Base-by-base conservation (phyloP, 768 basidiomycete genomes). In the Rossbeevera mucosa region DNA sequence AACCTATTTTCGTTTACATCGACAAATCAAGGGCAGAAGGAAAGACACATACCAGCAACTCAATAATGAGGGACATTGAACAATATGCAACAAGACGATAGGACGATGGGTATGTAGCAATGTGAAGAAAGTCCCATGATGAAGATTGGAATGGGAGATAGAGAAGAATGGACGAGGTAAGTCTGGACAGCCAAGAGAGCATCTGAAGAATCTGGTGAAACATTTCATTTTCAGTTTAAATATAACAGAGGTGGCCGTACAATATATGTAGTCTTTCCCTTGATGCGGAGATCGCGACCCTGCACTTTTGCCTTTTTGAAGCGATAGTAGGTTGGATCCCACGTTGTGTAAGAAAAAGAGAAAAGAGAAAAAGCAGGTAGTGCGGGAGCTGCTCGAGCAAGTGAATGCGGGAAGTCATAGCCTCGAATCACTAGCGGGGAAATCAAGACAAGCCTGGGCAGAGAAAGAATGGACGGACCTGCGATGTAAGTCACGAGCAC, bases 261-360 rank as follows among this genome's bases (percentile, higher is more conserved):
- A 55, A 80, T 81, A 62, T 91, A 88, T 52, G 67, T 62, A 8
- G 67, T 69, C 65, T 82, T 87, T 20, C 89, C 87, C 24, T 73
- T 76, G 30, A 88, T 72, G 45, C 86, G 80, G 21, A 91, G 76
- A 55, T 83, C 79, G 18, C 88, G 80, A 2, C 89, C 87, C 72
- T 91, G 88, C 38, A 79, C 71, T 59, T 80, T 78, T 12, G 85
- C 82, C 57, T 72, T 77, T 57, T 77, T 76, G 49, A 80, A 71
- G 9, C 78, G 72, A 21, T 77, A 69, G 67, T 91, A 92, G 18
- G 87, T 88, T 12, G 91, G 92, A 64, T 95, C 84, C 93, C 93
- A 95, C 2, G 78, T 81, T 0, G 83, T 82, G 86, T 92, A 94
- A 6, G 86, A 61, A 14, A 93, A 62, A 18, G 91, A 91, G 14